These are phyloP conservation scores for Cucumis hystrix DNA, from an alignment of 306 rosid genomes.

Conservation along the genomic window DNA sequence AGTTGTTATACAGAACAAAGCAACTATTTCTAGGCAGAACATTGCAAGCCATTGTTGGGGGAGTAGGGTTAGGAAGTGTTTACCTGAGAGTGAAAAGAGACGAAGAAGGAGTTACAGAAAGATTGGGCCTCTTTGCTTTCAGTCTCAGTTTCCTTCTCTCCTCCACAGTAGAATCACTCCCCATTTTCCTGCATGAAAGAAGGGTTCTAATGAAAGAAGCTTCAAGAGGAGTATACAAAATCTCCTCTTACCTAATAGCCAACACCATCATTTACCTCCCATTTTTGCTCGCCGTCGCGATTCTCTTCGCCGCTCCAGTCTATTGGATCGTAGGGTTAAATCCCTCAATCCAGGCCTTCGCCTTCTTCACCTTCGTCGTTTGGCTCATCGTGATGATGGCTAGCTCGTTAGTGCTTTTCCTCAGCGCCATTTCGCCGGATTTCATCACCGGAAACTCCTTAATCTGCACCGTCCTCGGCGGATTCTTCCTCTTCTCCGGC, in stretches of 20 bases:
- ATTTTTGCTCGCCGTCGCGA: conserved; percentile 57
- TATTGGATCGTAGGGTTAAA: conserved; percentile 87
- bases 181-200: conserved; percentile 79
- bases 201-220: conserved; percentile 78
- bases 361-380: conserved; percentile 60
- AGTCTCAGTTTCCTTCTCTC: conserved; percentile 80
- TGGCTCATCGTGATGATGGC: conserved; percentile 93
- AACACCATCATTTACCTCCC: conserved; percentile 75
- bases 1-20: conserved; percentile 72
- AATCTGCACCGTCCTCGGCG: conserved; percentile 74
- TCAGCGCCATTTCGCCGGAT: conserved; percentile 78
- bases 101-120: conserved; percentile 59
- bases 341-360: conserved; percentile 50
- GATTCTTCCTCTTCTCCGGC: conserved; percentile 82
- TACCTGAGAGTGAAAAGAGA: conserved; percentile 50
- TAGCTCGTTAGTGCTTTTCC: conserved; percentile 69
- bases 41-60: conserved; percentile 82
- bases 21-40: conserved; percentile 76
- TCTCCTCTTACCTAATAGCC: conserved; percentile 76
- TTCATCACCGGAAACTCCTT: conserved; percentile 83
- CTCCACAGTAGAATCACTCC: conserved; percentile 85
- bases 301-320: conserved; percentile 55
- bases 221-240: conserved; percentile 67
- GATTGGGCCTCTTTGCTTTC: conserved; percentile 73
- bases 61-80: conserved; percentile 73